Evolutionary conservation across 2,329 filamentous ascomycete genomes (phyloP), one percentile per base, ranked within the genome.

Genomic region (Cordyceps pruinosa): DNA sequence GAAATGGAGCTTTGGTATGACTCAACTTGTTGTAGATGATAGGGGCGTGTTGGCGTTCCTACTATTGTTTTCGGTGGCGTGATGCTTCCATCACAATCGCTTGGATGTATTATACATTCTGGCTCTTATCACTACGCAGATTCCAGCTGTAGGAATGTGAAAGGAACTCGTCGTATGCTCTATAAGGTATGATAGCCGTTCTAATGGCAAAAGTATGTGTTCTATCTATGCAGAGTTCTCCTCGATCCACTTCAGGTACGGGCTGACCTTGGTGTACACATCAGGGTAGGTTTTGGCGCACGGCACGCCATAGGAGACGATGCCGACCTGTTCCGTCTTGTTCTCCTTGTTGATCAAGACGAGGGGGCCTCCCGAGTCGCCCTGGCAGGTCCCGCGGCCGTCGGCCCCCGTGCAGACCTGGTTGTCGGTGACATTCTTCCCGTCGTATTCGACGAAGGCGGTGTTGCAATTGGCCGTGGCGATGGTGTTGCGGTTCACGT

Each of bases 361-460:
- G 4, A 57, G 46, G 4, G 54, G 54, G 9, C 54, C 54, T 6
- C 54, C 54, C 15, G 54, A 57, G 46, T 57, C 54, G 17, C 54
- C 54, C 15, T 26, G 2, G 39, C 54, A 57, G 8, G 46, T 50
- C 8, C 54, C 54, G 4, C 32, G 28, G 9, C 37, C 46, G 21
- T 17, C 21, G 0, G 45, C 15, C 15, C 35, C 13, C 9, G 54
- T 57, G 46, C 54, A 57, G 21, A 57, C 23, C 21, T 57, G 46
- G 17, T 30, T 32, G 1, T 50, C 28, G 4, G 54, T 57, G 7
- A 57, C 13, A 15, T 37, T 50, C 3, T n/a, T 50, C 5, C 28
- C 21, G 5, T 37, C 39, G 12, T 44, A 45, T 8, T 21, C 21
- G 5, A 42, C 2, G 6, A 17, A 50, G 5, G 37, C 46, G 9